Evolutionary conservation across 345 rosid species (phyloP).

Genomic region (Kernera saxatilis): DNA sequence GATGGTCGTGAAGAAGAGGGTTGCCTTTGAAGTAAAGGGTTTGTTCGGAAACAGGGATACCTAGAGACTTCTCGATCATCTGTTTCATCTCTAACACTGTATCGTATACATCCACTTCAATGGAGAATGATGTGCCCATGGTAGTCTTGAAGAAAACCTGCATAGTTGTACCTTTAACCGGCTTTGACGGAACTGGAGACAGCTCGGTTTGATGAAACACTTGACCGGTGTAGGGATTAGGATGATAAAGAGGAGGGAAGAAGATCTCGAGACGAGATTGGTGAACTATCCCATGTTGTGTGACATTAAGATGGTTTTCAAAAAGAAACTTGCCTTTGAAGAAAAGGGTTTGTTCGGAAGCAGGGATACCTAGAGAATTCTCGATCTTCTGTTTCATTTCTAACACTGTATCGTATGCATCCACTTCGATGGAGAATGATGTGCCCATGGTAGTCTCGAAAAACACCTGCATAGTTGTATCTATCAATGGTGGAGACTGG

Average conservation of each 20-base stretch:
- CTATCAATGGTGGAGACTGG: background rate
- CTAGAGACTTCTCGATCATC: slow-evolving; percentile 54
- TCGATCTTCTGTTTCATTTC: slow-evolving; percentile 68
- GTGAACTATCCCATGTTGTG: slow-evolving; percentile 42
- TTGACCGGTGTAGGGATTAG: background rate
- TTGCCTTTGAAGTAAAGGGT: slow-evolving; percentile 55
- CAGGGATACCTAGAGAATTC: slow-evolving; percentile 44
- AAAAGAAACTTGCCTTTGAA: slow-evolving; percentile 54
- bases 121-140: slow-evolving; percentile 44
- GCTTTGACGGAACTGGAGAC: background rate
- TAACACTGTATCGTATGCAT: slow-evolving; percentile 52
- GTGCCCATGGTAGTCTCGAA: slow-evolving; percentile 47
- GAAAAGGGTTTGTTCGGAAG: slow-evolving; percentile 43
- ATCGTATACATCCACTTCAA: slow-evolving; percentile 57
- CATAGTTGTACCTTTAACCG: slow-evolving; percentile 35
- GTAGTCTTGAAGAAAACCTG: slow-evolving; percentile 49
- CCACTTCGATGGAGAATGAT: slow-evolving; percentile 53
- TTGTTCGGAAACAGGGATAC: slow-evolving; percentile 42
- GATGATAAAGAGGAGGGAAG: background rate
- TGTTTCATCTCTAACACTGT: slow-evolving; percentile 62
- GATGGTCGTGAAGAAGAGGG: slow-evolving; percentile 44
- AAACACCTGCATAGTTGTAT: slow-evolving; percentile 43
- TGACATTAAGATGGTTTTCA: slow-evolving; percentile 42
- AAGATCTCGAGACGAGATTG: slow-evolving; percentile 51
- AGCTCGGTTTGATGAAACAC: background rate